Evolutionary conservation across 352 stramenopile genomes (phyloP).

Genomic region (Thalassiosira livingstoniorum): DNA sequence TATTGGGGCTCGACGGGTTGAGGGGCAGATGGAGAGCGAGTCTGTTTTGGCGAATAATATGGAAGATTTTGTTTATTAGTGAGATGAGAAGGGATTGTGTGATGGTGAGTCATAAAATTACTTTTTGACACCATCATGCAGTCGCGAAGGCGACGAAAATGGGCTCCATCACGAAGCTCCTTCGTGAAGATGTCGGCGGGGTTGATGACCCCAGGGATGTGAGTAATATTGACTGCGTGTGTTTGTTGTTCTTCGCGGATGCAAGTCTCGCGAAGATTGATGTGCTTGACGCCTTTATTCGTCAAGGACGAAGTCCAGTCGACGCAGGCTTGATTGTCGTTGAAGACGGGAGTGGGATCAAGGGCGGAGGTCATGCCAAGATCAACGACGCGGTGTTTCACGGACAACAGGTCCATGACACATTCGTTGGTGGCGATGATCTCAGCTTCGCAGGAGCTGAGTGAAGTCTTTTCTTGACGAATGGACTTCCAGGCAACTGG

Average conservation of each 20-base stretch:
- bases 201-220: constrained; percentile 6
- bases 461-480: too few relatives aligned
- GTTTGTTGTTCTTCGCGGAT: constrained; percentile 2
- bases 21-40: too few relatives aligned
- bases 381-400: not conserved
- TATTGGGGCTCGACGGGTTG: too few relatives aligned
- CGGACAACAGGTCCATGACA: not conserved
- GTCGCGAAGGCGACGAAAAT: too few relatives aligned
- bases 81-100: too few relatives aligned
- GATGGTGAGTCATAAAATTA: too few relatives aligned
- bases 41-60: too few relatives aligned
- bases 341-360: constrained; percentile 6
- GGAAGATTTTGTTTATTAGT: too few relatives aligned
- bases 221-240: not conserved
- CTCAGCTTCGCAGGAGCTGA: too few relatives aligned
- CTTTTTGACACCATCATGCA: too few relatives aligned
- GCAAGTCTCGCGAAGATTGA: constrained; percentile 10
- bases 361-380: not conserved
- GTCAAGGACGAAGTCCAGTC: constrained; percentile 4
- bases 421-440: constrained; percentile 17
- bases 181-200: too few relatives aligned
- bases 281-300: constrained; percentile 5
- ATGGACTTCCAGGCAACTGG: constrained; percentile 12
- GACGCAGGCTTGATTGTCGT: constrained; percentile 7
- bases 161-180: too few relatives aligned